Base-by-base conservation (phyloP, 129 eudicot genomes). In the Chrysanthemum lavandulifolium region DNA sequence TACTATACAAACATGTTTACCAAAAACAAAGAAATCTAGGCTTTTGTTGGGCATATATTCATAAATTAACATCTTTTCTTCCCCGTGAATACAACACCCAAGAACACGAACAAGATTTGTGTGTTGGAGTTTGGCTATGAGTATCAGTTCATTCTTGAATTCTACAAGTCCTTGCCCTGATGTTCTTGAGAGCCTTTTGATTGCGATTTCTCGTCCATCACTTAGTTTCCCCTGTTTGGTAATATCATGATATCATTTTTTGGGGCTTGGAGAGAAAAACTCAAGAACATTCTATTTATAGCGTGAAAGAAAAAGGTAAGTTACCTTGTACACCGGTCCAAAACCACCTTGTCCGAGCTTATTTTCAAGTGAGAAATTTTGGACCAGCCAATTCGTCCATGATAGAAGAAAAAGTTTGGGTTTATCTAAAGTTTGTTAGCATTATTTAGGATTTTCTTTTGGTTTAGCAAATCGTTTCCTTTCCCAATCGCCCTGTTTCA, bases 301-400 rank as follows among this genome's bases (percentile, higher is more conserved):
- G 55, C 2, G 12, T 11, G 58, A 9, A 36, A 54, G 1, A 4
- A 4, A 66, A 31, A 23, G 40, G 29, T 36, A 47, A 16, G 31
- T 55, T 33, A 84, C 89, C 83, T 80, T 80, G 73, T 82, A 76
- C 79, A 85, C 84, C 13, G 89, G 86, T 58, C 89, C 84, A 76
- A 85, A 85, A 65, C 89, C 89, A 59, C 90, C 90, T 14, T 77
- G 76, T 19, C 87, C 85, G 2, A 85, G 85, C 68, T 82, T 85
- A 69, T 77, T 82, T 18, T 76, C 79, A 36, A 31, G 9, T 10
- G 87, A 80, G 69, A 83, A 83, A 64, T 71, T n/a, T n/a, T n/a
- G n/a, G n/a, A n/a, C n/a, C n/a, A n/a, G n/a, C n/a, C n/a, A n/a
- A n/a, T n/a, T 85, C 73, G 13, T 81, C 73, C 71, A 67, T 51